Evolutionary conservation across 768 basidiomycete species (phyloP), one percentile per base, ranked within the genome.

Genomic region (Tulasnella sp.): DNA sequence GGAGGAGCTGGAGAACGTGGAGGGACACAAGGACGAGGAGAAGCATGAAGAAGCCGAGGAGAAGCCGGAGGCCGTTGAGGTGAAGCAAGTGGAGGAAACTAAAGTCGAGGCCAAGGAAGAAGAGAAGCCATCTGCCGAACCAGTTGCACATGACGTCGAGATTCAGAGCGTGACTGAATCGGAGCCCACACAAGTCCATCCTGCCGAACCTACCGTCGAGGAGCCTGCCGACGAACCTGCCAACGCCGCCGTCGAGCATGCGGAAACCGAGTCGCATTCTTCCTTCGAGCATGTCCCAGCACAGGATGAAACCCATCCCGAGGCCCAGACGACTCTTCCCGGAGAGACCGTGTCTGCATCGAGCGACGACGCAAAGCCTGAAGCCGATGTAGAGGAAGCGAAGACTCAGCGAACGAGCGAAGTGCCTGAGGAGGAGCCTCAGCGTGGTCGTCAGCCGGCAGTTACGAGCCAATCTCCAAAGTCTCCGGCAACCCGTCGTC

Each of bases 1-100:
- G 86, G 82, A 83, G 73, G 93, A 92, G 85, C 88, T 92, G 28
- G 88, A 86, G 79, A 85, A 87, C 54, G 82, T 93, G 24, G 92
- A 93, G 75, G 82, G 79, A 37, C 37, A 37, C 2, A 2, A 37
- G 37, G 40, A 80, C n/a, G 64, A 82, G 81, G 31, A 34, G 20
- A 37, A 37, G 37, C 37, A 37, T 37, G 37, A 37, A 37, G 37
- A 2, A 2, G 37, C 37, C 6, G 37, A 37, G 37, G 37, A 37
- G 37, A 37, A 37, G 37, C 37, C 2, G 2, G 37, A 37, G 6
- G 37, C 6, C 37, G 37, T 6, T 18, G 84, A 84, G 78, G 85
- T 85, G 44, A 89, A 89, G 86, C 31, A 69, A 24, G 31, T 6
- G 3, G 81, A 72, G 80, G 69, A 83, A 77, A 37, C 28, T 31